These are phyloP conservation scores for Citrus glauca DNA, from an alignment of 345 rosid species.

Conservation along the genomic window DNA sequence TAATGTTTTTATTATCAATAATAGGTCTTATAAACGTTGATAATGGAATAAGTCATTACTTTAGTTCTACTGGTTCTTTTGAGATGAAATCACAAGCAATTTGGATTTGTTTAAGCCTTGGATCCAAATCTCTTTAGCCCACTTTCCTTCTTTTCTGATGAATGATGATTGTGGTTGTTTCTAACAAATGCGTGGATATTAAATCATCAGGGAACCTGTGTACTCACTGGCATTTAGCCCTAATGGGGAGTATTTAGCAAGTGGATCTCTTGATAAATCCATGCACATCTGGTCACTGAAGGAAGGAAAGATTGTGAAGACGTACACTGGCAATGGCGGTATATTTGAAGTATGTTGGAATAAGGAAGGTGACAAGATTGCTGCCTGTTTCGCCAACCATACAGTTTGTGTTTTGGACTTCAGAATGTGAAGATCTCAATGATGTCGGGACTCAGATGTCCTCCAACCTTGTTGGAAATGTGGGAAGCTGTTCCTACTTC, in stretches of 20 bases:
- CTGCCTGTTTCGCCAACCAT: conserved; percentile 89
- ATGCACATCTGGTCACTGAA: conserved; percentile 91
- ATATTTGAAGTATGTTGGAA: conserved; percentile 98
- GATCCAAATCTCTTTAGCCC: neutral
- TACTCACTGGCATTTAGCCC: conserved; percentile 98
- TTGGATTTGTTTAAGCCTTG: too few relatives aligned
- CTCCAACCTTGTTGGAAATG: conserved; percentile 2
- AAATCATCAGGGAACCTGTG: conserved; percentile 70
- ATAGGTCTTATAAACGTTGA: too few relatives aligned
- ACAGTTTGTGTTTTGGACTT: conserved; percentile 86
- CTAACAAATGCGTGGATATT: conserved; percentile 7
- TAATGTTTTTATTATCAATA: neutral
- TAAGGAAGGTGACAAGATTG: conserved; percentile 93
- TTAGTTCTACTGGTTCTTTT: neutral
- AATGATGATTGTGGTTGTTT: neutral
- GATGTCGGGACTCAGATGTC: neutral
- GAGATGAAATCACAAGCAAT: neutral
- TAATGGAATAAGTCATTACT: too few relatives aligned
- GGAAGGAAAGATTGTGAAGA: conserved; percentile 84
- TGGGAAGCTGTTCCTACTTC: neutral
- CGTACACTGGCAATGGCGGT: conserved; percentile 88
- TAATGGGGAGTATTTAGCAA: conserved; percentile 89
- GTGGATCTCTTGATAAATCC: conserved; percentile 89
- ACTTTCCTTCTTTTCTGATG: neutral
- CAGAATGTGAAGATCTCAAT: conserved; percentile 51